Evolutionary conservation across 148 eudicot genomes (phyloP).

Genomic region (Rhododendron molle): DNA sequence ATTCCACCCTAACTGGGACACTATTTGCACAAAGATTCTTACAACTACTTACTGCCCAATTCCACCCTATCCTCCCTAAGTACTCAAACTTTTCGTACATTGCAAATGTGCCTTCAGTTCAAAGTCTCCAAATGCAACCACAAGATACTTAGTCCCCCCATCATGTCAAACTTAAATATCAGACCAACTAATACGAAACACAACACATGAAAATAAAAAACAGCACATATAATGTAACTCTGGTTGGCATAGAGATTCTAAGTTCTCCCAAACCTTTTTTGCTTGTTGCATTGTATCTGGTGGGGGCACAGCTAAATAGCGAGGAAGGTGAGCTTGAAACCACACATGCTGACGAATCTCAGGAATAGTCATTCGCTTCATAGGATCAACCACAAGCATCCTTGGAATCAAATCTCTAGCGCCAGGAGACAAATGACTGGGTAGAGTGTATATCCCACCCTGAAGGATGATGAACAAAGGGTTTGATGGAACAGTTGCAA

Average conservation of each 20-base stretch:
- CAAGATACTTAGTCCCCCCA: not conserved
- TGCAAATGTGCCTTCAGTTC: not conserved
- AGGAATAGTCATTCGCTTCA: constrained; percentile 88
- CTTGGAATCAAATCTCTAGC: constrained; percentile 94
- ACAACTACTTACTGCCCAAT: not conserved
- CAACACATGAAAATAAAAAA: not conserved
- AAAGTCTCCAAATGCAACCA: not conserved
- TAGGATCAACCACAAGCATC: constrained; percentile 95
- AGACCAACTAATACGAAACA: not conserved
- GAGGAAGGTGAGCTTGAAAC: constrained; percentile 96
- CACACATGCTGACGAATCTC: constrained; percentile 84
- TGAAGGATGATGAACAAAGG: constrained; percentile 16
- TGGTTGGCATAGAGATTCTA: not conserved
- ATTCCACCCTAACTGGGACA: not conserved
- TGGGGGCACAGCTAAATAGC: constrained; percentile 93
- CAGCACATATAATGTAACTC: not conserved
- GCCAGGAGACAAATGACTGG: constrained; percentile 84
- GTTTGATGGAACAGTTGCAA: not conserved
- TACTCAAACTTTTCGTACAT: not conserved
- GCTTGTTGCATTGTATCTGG: constrained; percentile 93
- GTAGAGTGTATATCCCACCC: constrained; percentile 99
- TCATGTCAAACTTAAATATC: constrained; percentile 26
- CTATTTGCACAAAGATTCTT: not conserved
- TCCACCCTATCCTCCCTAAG: constrained; percentile 1
- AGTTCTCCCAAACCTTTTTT: constrained; percentile 54